phyloP scores from a whole-genome alignment of 441 rosid genomes.

The Adansonia rubrostipa region DNA sequence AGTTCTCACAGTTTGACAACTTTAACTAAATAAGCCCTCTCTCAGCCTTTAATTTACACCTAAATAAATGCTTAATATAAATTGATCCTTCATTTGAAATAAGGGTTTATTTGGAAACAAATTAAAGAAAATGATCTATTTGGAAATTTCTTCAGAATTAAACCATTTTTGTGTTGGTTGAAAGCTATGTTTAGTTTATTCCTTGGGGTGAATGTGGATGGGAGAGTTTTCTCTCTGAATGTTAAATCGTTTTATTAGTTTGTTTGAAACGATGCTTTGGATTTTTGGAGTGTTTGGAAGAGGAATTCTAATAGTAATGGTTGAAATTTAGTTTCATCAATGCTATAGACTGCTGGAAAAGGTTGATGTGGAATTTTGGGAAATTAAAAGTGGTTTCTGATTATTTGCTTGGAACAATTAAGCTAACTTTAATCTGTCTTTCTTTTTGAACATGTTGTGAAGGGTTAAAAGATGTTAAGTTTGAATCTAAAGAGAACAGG shows the following conservation, averaged over 20 bases:
- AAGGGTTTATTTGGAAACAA: background rate
- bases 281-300: background rate
- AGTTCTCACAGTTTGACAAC: too few species aligned
- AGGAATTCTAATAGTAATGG: background rate
- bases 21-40: too few species aligned
- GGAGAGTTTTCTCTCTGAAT: background rate
- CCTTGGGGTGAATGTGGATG: background rate
- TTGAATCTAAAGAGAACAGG: background rate
- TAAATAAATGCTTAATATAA: too few species aligned
- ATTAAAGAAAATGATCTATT: constrained; percentile 24
- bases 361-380: background rate
- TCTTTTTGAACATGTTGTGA: background rate
- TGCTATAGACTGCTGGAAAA: background rate
- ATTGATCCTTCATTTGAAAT: too few species aligned
- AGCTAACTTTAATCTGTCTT: background rate
- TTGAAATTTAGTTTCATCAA: background rate
- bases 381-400: background rate
- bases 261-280: background rate
- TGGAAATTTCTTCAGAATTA: background rate
- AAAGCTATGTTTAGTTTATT: background rate
- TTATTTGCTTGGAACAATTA: background rate
- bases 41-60: too few species aligned
- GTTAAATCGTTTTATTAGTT: constrained; percentile 33
- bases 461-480: background rate
- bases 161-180: too few species aligned